Evolutionary conservation across 2,329 filamentous ascomycete species (phyloP).

Genomic region (Penicillium sp.): DNA sequence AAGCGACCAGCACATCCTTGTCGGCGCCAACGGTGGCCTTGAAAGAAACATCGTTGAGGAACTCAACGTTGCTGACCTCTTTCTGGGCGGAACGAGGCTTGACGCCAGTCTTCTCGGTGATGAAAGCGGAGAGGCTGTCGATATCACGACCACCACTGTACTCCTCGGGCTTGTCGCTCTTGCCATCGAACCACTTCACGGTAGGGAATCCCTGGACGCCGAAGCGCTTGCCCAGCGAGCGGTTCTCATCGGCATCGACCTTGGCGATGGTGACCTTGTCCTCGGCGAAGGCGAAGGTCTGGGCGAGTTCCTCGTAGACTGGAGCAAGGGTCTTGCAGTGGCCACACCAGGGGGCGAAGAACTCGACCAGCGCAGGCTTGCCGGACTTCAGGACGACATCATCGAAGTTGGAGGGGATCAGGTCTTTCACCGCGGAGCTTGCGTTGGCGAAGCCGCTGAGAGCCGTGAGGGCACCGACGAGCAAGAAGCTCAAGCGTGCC

Average conservation of each 20-base stretch:
- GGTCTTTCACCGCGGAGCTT: slow-evolving; percentile 83
- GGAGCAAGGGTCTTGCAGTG: slow-evolving; percentile 98
- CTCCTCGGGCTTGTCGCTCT: slow-evolving; percentile 79
- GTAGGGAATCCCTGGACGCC: slow-evolving; percentile 95
- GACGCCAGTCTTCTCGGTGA: slow-evolving; percentile 82
- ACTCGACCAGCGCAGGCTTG: slow-evolving; percentile 95
- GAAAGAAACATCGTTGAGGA: slow-evolving; percentile 80
- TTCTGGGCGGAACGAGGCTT: slow-evolving; percentile 67
- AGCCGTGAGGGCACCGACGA: slow-evolving; percentile 50
- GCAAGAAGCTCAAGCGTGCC: slow-evolving; percentile 49
- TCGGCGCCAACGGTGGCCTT: slow-evolving; percentile 75
- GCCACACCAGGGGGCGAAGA: slow-evolving; percentile 98
- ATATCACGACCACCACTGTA: slow-evolving; percentile 87
- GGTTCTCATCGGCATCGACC: slow-evolving; percentile 91
- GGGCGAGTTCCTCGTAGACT: slow-evolving; percentile 86
- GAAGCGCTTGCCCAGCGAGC: slow-evolving; percentile 79
- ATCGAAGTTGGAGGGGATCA: slow-evolving; percentile 91
- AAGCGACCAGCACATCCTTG: slow-evolving; percentile 90
- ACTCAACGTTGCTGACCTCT: slow-evolving; percentile 72
- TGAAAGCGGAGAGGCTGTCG: slow-evolving; percentile 78
- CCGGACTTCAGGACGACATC: slow-evolving; percentile 83
- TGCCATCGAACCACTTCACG: slow-evolving; percentile 96
- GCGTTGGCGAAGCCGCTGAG: slow-evolving; percentile 60
- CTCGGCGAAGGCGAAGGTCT: slow-evolving; percentile 71
- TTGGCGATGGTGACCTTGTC: slow-evolving; percentile 86